Evolutionary conservation across 805 yeast species (phyloP).

Genomic region (Candida vaughaniae): DNA sequence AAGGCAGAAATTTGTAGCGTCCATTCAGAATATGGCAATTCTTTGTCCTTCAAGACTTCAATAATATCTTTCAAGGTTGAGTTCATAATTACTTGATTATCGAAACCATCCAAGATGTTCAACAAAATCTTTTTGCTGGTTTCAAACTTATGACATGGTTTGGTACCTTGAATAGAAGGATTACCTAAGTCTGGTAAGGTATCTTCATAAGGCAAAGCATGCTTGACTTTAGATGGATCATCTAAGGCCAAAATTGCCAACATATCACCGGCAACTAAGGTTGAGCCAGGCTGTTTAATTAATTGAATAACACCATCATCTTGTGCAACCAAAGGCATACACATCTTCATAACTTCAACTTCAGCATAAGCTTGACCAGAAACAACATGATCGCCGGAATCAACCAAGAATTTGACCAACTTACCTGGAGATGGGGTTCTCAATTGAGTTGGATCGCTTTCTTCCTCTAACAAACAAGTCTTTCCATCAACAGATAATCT

Average conservation of each 20-base stretch:
- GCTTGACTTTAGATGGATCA: constrained; percentile 96
- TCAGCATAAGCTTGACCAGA: constrained; percentile 97
- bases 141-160: constrained; percentile 74
- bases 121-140: constrained; percentile 58
- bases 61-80: constrained; percentile 72
- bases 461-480: constrained; percentile 91
- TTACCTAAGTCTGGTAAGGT: constrained; percentile 87
- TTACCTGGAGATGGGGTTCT: constrained; percentile 99
- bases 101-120: constrained; percentile 86
- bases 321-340: constrained; percentile 93
- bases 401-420: constrained; percentile 88
- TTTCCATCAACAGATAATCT: constrained; percentile 93
- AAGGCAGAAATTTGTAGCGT: constrained; percentile 78
- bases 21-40: constrained; percentile 95
- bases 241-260: constrained; percentile 92
- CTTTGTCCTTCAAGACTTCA: constrained; percentile 71
- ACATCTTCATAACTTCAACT: constrained; percentile 99
- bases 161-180: constrained; percentile 79
- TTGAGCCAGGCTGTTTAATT: constrained; percentile 97
- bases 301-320: constrained; percentile 92
- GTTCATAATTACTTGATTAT: constrained; percentile 92
- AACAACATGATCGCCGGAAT: constrained; percentile 87
- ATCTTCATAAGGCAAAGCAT: constrained; percentile 93
- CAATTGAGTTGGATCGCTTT: constrained; percentile 97
- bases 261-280: constrained; percentile 94